Percentiles rank a stretch among this genome's conserved stretches.
Conservation (phyloP, 2,329 filamentous ascomycete species). For the Aureobasidium leucospermi region DNA sequence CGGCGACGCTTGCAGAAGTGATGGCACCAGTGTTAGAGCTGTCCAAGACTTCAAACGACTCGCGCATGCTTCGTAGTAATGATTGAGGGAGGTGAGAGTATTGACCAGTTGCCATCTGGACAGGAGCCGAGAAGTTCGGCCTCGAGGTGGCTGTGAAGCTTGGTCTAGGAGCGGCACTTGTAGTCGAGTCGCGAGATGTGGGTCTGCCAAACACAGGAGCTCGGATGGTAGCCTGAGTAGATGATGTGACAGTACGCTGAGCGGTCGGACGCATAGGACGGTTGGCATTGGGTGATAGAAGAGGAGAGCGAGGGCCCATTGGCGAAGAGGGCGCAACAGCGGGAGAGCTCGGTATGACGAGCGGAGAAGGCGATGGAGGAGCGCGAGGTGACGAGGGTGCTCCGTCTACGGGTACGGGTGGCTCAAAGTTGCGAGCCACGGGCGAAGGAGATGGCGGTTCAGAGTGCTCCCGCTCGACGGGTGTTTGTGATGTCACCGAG, state of each 20-base stretch:
- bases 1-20: conserved; percentile 72
- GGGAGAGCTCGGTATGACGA: conserved; percentile 26
- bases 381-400: conserved; percentile 21
- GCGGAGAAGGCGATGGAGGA: conserved; percentile 21
- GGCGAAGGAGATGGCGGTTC: conserved; percentile 15
- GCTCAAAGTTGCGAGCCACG: neutral
- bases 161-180: neutral
- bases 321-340: conserved; percentile 1
- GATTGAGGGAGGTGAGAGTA: conserved; percentile 69
- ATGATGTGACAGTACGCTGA: conserved; percentile 32
- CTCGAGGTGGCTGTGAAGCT: conserved; percentile 8
- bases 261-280: conserved; percentile 27
- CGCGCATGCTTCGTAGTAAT: conserved; percentile 79
- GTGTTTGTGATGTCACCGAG: neutral
- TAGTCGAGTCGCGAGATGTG: conserved; percentile 18
- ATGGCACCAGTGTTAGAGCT: conserved; percentile 79
- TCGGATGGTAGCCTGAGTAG: conserved; percentile 26
- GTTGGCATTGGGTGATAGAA: neutral
- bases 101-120: conserved; percentile 36
- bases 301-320: conserved; percentile 3
- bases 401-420: conserved; percentile 12
- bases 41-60: conserved; percentile 90
- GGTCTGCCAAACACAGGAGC: conserved; percentile 21
- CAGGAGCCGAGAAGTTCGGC: conserved; percentile 23
- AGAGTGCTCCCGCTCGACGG: conserved; percentile 13